These are phyloP conservation scores for Ascoidea rubescens DNA, from an alignment of 805 yeast genomes.

Conservation along the genomic window DNA sequence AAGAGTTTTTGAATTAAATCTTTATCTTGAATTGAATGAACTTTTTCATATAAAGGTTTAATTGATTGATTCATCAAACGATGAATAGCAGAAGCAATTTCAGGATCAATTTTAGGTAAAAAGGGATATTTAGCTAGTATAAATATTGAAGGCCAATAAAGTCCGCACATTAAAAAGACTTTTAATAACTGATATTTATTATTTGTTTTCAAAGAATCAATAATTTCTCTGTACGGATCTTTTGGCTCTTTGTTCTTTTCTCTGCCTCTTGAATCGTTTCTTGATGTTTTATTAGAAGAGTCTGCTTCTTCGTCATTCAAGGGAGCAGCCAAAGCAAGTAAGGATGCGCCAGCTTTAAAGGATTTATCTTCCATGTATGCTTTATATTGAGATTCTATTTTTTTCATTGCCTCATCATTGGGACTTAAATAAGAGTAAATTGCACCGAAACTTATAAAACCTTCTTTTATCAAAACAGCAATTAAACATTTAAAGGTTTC, in stretches of 20 bases:
- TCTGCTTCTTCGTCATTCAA: constrained; percentile 42
- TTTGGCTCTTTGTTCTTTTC: constrained; percentile 4
- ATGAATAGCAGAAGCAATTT: constrained; percentile 31
- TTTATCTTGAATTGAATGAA: constrained; percentile 11
- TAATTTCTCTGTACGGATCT: constrained; percentile 4
- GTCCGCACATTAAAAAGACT: constrained; percentile 41
- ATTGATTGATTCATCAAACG: constrained; percentile 35
- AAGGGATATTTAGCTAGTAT: constrained; percentile 50
- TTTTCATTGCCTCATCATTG: constrained; percentile 28
- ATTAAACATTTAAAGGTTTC: constrained; percentile 30
- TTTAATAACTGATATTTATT: constrained; percentile 35
- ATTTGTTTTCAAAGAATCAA: constrained; percentile 12
- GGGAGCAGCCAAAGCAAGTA: constrained; percentile 82
- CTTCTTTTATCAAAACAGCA: constrained; percentile 49
- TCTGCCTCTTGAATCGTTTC: constrained; percentile 8
- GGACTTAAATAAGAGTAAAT: constrained; percentile 48
- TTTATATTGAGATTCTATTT: constrained; percentile 28
- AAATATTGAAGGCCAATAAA: constrained; percentile 46
- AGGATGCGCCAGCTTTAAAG: constrained; percentile 52
- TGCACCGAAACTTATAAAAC: constrained; percentile 49
- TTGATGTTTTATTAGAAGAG: constrained; percentile 6
- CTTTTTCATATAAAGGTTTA: constrained; percentile 27
- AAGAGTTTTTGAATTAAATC: constrained; percentile 13
- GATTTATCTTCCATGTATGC: constrained; percentile 40
- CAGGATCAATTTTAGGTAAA: constrained; percentile 38